Evolutionary conservation across 129 eudicot genomes (phyloP).

Genomic region (Lactuca saligna): DNA sequence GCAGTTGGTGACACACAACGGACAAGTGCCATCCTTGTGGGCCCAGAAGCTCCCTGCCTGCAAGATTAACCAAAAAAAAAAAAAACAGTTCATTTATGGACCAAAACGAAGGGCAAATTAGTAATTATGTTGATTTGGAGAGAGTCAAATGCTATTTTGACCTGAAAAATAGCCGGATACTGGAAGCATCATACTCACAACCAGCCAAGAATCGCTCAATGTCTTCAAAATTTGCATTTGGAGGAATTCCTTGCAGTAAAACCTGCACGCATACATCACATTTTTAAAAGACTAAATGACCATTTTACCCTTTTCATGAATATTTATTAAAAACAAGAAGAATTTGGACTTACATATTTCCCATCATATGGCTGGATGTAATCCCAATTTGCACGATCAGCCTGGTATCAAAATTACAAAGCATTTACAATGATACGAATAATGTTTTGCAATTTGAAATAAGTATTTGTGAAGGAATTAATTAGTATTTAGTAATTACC

Average conservation of each 20-base stretch:
- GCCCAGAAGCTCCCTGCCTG: constrained; percentile 44
- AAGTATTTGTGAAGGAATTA: constrained; percentile 9
- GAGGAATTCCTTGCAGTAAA: constrained; percentile 64
- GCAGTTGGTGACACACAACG: constrained; percentile 51
- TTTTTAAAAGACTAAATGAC: not conserved
- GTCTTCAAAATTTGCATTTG: constrained; percentile 56
- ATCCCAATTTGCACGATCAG: constrained; percentile 59
- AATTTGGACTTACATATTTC: constrained; percentile 55
- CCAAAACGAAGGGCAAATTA: not conserved
- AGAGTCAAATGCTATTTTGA: constrained; percentile 11
- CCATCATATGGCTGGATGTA: constrained; percentile 49
- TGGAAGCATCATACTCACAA: constrained; percentile 53
- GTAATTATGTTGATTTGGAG: not conserved
- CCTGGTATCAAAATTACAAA: constrained; percentile 34
- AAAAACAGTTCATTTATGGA: not conserved
- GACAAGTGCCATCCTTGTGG: constrained; percentile 45
- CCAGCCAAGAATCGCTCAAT: constrained; percentile 71
- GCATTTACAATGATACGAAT: not conserved
- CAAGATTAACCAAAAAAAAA: constrained; percentile 9
- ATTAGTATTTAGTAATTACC: constrained; percentile 65
- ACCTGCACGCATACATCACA: constrained; percentile 38
- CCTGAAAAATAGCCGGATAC: constrained; percentile 45
- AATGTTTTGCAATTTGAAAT: not conserved
- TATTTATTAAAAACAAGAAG: not conserved
- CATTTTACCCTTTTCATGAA: too few relatives aligned